Percentiles rank a stretch among this genome's conserved stretches.
phyloP scores from a whole-genome alignment of 2,329 filamentous ascomycete species.

The Tolypocladium pustulatum region DNA sequence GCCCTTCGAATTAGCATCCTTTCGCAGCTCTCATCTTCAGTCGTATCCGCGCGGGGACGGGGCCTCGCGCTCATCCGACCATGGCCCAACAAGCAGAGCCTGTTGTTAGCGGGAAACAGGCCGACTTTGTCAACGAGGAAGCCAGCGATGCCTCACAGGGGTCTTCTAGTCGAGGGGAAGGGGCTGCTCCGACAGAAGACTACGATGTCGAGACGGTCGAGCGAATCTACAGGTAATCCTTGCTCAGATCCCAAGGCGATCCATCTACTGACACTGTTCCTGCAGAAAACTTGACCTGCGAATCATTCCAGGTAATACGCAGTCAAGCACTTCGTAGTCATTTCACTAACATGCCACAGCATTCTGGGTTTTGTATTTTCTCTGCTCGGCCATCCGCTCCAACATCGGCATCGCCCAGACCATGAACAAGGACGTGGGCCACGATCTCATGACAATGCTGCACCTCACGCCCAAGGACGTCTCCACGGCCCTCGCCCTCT shows the following conservation, averaged over 20 bases:
- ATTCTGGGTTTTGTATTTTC: constrained; percentile 85
- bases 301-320: constrained; percentile 44
- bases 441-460: constrained; percentile 67
- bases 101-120: not conserved
- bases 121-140: not conserved
- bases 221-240: constrained; percentile 35
- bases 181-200: constrained; percentile 9
- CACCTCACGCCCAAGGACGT: constrained; percentile 63
- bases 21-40: not conserved
- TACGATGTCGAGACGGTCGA: constrained; percentile 43
- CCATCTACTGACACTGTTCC: not conserved
- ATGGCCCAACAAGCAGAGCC: not conserved
- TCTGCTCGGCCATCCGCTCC: constrained; percentile 83
- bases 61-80: not conserved
- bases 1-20: not conserved
- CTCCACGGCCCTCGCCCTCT: constrained; percentile 74
- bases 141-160: not conserved
- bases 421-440: constrained; percentile 64
- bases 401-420: constrained; percentile 92
- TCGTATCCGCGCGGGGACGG: not conserved
- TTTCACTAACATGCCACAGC: constrained; percentile 33
- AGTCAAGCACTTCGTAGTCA: too few species aligned
- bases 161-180: not conserved
- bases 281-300: constrained; percentile 43
- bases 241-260: not conserved